phyloP scores from a whole-genome alignment of 2,329 filamentous ascomycete genomes.

The Plectosphaerella cucumerina region DNA sequence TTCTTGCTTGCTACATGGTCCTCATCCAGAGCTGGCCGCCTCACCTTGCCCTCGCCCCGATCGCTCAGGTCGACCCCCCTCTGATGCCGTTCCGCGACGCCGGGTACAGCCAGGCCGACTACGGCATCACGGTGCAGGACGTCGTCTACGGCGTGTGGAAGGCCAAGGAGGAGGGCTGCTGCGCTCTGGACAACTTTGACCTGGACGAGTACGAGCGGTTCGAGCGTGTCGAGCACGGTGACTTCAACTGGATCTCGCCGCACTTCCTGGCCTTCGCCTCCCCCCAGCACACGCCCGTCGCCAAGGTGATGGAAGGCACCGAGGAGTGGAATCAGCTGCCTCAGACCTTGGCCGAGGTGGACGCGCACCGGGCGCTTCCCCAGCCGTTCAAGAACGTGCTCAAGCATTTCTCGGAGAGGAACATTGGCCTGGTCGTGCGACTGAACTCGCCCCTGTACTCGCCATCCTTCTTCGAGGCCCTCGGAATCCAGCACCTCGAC shows the following conservation, averaged over 20 bases:
- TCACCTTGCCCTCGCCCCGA: conserved; percentile 89
- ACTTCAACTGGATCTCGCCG: conserved; percentile 99
- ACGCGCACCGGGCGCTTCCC: conserved; percentile 66
- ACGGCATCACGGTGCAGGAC: conserved; percentile 91
- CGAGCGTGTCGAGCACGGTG: conserved; percentile 94
- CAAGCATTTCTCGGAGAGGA: conserved; percentile 78
- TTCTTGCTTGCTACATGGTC: conserved; percentile 98
- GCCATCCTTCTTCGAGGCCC: conserved; percentile 91
- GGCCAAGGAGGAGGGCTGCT: conserved; percentile 92
- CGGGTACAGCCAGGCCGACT: conserved; percentile 97
- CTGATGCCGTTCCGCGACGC: conserved; percentile 99
- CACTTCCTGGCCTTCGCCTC: conserved; percentile 95
- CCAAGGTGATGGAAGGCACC: conserved; percentile 67
- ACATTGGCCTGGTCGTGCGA: conserved; percentile 89
- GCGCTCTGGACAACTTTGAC: conserved; percentile 88
- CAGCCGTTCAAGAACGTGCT: conserved; percentile 95
- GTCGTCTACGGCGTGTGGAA: conserved; percentile 99
- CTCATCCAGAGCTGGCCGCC: conserved; percentile 97
- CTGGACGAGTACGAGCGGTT: conserved; percentile 95
- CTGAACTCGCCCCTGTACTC: conserved; percentile 96
- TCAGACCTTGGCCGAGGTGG: conserved; percentile 68
- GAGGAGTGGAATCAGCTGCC: conserved; percentile 73
- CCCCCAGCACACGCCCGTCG: conserved; percentile 75
- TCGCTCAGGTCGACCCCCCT: conserved; percentile 93
- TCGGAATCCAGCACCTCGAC: conserved; percentile 93